These are phyloP conservation scores for Orychophragmus violaceus DNA, from an alignment of 345 rosid species.

Conservation along the genomic window DNA sequence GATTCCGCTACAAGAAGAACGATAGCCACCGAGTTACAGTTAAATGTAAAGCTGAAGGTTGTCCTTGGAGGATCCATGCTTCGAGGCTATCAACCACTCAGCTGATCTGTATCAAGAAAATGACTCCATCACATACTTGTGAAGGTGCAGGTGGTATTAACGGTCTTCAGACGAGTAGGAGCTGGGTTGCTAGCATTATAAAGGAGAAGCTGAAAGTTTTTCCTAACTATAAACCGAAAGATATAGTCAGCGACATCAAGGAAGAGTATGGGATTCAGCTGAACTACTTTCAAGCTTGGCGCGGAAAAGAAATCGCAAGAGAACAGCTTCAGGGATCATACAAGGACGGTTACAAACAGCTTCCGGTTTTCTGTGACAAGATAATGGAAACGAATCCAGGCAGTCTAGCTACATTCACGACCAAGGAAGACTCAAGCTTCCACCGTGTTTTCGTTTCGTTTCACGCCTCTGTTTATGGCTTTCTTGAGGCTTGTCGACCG, in stretches of 20 bases:
- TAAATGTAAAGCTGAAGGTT: constrained; percentile 89
- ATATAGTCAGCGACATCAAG: constrained; percentile 78
- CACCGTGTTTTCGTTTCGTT: constrained; percentile 82
- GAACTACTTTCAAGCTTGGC: constrained; percentile 94
- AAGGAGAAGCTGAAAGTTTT: constrained; percentile 77
- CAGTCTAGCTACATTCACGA: constrained; percentile 67
- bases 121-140: constrained; percentile 80
- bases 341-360: constrained; percentile 80
- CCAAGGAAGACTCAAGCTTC: constrained; percentile 89
- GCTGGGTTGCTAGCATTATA: constrained; percentile 93
- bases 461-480: constrained; percentile 78
- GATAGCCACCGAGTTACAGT: constrained; percentile 96
- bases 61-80: constrained; percentile 97
- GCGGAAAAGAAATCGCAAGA: constrained; percentile 92
- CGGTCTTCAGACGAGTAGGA: constrained; percentile 85
- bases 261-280: constrained; percentile 84
- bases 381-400: constrained; percentile 84
- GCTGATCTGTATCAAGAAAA: constrained; percentile 82
- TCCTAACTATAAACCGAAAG: constrained; percentile 90
- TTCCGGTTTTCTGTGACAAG: constrained; percentile 77
- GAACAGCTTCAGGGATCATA: constrained; percentile 95
- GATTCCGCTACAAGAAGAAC: constrained; percentile 85
- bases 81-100: constrained; percentile 92
- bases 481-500: constrained; percentile 75
- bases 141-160: constrained; percentile 62